Evolutionary conservation across 495 filamentous ascomycete species (phyloP), one percentile per base, ranked within the genome.

Genomic region (Durotheca rogersii): DNA sequence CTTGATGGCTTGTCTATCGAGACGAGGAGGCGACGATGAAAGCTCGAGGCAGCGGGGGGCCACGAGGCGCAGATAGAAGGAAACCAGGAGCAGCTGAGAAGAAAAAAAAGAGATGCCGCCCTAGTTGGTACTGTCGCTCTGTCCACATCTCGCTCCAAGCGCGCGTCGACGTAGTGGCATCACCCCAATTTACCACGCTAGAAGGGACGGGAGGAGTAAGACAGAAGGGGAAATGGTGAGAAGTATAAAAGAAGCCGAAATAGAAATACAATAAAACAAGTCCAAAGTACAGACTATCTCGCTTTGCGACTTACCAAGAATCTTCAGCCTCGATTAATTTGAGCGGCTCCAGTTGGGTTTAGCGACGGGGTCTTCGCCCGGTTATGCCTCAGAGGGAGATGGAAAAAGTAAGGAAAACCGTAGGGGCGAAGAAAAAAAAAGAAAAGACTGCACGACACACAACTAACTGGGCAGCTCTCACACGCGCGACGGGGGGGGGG

Each of bases 381-480:
- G 30, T 49, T 59, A 45, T 59, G 47, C 58, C 54, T n/a, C 49
- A 19, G 56, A 31, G 41, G 18, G 35, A 32, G 51, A 42, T 39
- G 53, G 39, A 40, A 51, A 51, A 51, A 36, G 21, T 4, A 34
- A 10, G 18, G 40, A 39, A 48, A 48, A 16, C 18, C 32, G 44
- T 35, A 44, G 43, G 46, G 43, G 39, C 37, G 45, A 47, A 56
- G 60, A 62, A 53, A 56, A 48, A 35, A 59, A 65, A 60, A 60
- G 52, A 41, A 50, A 32, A 44, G 48, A 62, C 56, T 60, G 60
- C 62, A 63, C 62, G 23, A 27, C 56, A 60, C 54, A 56, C 56
- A 52, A 53, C 37, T 60, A 52, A 53, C 37, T 60, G 46, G 50
- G 59, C 55, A 56, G 53, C 54, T n/a, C n/a, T n/a, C n/a, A 52